Evolutionary conservation across 805 yeast species (phyloP).

Genomic region (Teunomyces kruisii): DNA sequence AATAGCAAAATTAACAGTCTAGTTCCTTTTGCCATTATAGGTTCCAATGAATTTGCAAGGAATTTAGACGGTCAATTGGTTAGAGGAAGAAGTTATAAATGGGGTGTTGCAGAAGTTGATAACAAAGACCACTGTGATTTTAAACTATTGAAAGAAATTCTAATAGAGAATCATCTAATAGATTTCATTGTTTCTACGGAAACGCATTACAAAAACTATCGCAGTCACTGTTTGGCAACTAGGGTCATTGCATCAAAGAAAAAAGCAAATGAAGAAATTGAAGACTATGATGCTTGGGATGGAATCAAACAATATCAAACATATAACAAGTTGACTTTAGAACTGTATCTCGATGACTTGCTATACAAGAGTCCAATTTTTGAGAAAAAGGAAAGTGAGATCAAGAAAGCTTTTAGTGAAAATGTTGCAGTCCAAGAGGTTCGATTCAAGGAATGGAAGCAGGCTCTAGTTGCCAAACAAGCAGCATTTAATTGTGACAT

Average conservation of each 20-base stretch:
- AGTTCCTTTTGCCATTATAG: slow-evolving; percentile 72
- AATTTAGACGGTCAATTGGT: slow-evolving; percentile 33
- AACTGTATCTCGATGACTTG: slow-evolving; percentile 37
- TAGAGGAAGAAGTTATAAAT: slow-evolving; percentile 64
- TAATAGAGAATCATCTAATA: slow-evolving; percentile 70
- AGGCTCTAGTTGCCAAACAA: slow-evolving; percentile 54
- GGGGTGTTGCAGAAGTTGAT: slow-evolving; percentile 89
- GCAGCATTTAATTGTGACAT: slow-evolving; percentile 55
- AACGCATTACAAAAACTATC: slow-evolving; percentile 69
- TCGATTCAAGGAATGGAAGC: slow-evolving; percentile 63
- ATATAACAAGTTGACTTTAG: slow-evolving; percentile 36
- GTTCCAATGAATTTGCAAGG: slow-evolving; percentile 48
- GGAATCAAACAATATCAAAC: slow-evolving; percentile 38
- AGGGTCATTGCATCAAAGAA: slow-evolving; percentile 31
- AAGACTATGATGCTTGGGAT: slow-evolving; percentile 6
- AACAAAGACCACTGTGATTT: slow-evolving; percentile 80
- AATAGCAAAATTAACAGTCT: slow-evolving; percentile 32
- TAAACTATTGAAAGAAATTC: slow-evolving; percentile 55
- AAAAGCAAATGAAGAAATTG: background rate
- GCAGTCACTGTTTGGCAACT: slow-evolving; percentile 55
- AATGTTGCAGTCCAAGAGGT: slow-evolving; percentile 50
- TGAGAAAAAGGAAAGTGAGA: slow-evolving; percentile 41
- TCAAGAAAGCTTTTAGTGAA: slow-evolving; percentile 45
- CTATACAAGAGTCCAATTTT: slow-evolving; percentile 48
- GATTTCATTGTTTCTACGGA: slow-evolving; percentile 80